Base-by-base conservation (phyloP, 202 grass and related monocot species). In the Carex arenaria region DNA sequence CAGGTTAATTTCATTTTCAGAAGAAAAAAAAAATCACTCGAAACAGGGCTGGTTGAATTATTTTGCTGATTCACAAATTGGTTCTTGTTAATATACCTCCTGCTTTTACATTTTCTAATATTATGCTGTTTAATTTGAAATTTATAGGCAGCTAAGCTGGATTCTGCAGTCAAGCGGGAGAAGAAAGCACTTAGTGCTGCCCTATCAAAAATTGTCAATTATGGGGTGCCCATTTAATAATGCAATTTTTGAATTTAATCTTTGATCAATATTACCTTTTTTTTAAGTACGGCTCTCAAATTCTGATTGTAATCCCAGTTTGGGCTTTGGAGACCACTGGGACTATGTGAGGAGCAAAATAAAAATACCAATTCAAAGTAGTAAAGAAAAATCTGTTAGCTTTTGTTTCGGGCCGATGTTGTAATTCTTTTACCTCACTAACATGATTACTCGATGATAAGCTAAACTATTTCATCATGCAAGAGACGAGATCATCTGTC, bases 151-250 rank as follows among this genome's bases (percentile, higher is more conserved):
- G 79, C 84, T 26, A 49, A 59, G 42, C 47, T 84, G 45, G 45
- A 67, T 65, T 84, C 88, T 86, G 69, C 54, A 6, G 74, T 89
- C 43, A 89, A 84, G 22, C 64, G 69, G 71, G 88, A 89, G 64
- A 86, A 81, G 61, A 85, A 80, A 81, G 80, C 74, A 66, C 88
- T 89, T 7, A 80, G 47, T 76, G 63, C 64, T 34, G 52, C 88
- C 80, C 74, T 89, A 19, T 73, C 73, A 57, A 86, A 62, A 85
- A 89, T 89, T 40, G 77, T 89, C 80, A 84, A 89, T 84, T 53
- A 89, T 62, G 88, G 88, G 26, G 63, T 86, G 17, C 78, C 84
- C 38, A 13, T 89, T 12, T 89, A 68, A 85, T 76, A 9, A 38
- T 43, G 32, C 31, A 5, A 47, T 28, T 59, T 45, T 43, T 79